Evolutionary conservation across 2,329 filamentous ascomycete genomes (phyloP).

Genomic region (Ascochyta clinopodiicola): DNA sequence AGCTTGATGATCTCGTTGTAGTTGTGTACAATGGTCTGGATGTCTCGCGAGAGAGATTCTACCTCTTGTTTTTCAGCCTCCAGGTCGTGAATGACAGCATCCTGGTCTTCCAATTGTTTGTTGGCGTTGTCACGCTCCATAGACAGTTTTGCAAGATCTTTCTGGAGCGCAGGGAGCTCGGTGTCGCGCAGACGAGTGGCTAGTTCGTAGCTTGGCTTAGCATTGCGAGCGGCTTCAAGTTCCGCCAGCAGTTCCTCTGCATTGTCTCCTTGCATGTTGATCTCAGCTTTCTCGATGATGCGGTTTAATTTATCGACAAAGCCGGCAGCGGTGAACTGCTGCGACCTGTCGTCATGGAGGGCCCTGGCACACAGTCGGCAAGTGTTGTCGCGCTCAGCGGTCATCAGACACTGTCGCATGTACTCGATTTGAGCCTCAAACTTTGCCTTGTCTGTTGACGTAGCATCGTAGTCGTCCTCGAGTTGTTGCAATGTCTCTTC

Average conservation of each 20-base stretch:
- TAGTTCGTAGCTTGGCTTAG: constrained; percentile 70
- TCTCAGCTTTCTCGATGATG: constrained; percentile 58
- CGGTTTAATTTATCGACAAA: constrained; percentile 71
- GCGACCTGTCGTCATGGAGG: constrained; percentile 64
- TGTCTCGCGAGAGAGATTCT: constrained; percentile 76
- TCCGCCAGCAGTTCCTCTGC: constrained; percentile 67
- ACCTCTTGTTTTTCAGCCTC: constrained; percentile 74
- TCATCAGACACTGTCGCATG: constrained; percentile 71
- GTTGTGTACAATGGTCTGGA: constrained; percentile 76
- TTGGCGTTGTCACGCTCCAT: constrained; percentile 48
- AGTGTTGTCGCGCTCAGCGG: constrained; percentile 70
- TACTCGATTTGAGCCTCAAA: constrained; percentile 74
- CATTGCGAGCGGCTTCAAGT: constrained; percentile 64
- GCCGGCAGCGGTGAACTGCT: constrained; percentile 59
- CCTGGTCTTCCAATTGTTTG: constrained; percentile 64
- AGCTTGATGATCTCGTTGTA: constrained; percentile 74
- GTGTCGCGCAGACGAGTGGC: constrained; percentile 70
- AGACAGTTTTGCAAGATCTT: constrained; percentile 64
- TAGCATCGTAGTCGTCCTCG: constrained; percentile 58
- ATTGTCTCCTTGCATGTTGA: constrained; percentile 66
- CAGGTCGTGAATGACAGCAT: constrained; percentile 67
- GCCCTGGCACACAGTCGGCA: constrained; percentile 78
- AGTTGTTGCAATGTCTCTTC: constrained; percentile 59
- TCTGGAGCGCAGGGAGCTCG: constrained; percentile 74
- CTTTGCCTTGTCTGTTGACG: constrained; percentile 70